Evolutionary conservation across 2,329 filamentous ascomycete species (phyloP), one percentile per base, ranked within the genome.

Genomic region (Pseudocercospora macadamiae): DNA sequence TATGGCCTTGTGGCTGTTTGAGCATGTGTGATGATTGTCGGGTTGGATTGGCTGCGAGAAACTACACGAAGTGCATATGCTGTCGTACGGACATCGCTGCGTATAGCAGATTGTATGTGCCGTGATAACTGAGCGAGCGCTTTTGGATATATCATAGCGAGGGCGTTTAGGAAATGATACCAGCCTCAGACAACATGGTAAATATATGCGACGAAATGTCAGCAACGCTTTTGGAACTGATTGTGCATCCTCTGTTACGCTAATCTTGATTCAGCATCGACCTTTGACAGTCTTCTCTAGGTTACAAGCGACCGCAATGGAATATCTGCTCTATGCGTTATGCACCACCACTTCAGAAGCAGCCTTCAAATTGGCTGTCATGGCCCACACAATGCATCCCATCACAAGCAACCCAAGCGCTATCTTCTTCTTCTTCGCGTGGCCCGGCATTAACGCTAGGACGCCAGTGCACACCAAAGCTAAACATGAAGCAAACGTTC

Each of bases 1-100:
- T 96, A 1, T 97, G 95, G 95, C 95, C 95, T 0, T 99, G 95
- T 73, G 89, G 95, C 2, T 99, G 95, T 72, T 82, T 99, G 58
- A 93, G 91, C 66, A 82, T 97, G 10, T 97, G 95, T 72, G 95
- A 99, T 73, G 95, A 97, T 66, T 97, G 95, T 72, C 83, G 95
- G 28, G 90, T 97, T 32, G 93, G 91, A 42, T 81, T 97, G 62
- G 95, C 95, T 3, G 93, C 96, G 86, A 96, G 97, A 73, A 97
- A 97, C 73, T 97, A 96, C 73, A 91, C 93, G 64, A 96, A 91
- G 71, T 99, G 95, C 72, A 93, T 97, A 36, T 97, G 93, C 70
- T 97, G 95, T 74, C 84, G 95, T 51, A 86, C 91, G 57, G 89
- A 95, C 68, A 91, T 97, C 26, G 85, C 86, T 55, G 95, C 93